Percentiles rank a stretch among this genome's conserved stretches.
phyloP scores from a whole-genome alignment of 2,329 filamentous ascomycete genomes.

The Thelonectria rubi region DNA sequence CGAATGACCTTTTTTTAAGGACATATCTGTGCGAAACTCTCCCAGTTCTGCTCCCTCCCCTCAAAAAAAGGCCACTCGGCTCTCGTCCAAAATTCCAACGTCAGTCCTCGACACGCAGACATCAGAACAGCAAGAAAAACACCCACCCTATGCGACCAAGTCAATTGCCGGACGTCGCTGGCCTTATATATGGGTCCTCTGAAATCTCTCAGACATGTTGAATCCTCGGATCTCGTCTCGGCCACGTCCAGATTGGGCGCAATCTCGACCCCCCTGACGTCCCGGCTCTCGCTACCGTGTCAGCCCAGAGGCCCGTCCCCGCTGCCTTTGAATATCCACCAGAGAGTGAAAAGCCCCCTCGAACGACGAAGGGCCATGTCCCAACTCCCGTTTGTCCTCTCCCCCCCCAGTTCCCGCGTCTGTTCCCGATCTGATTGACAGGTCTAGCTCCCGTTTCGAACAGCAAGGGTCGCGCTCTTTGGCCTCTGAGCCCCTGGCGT shows the following conservation, averaged over 20 bases:
- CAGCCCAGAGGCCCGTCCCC: conserved; percentile 4
- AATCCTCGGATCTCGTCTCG: conserved; percentile 5
- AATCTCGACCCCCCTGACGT: not conserved
- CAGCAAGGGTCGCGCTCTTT: not conserved
- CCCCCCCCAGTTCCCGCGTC: not conserved
- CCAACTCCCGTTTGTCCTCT: conserved; percentile 5
- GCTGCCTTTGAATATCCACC: conserved; percentile 1
- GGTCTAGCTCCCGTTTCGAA: conserved; percentile 13
- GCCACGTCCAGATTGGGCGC: not conserved
- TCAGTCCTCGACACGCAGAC: conserved; percentile 1
- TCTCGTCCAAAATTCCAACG: conserved; percentile 12
- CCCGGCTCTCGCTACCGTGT: conserved; percentile 2
- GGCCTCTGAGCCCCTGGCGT: not conserved
- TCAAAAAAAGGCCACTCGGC: not conserved
- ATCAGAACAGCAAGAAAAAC: conserved; percentile 2
- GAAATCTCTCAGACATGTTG: not conserved
- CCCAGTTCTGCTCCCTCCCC: not conserved
- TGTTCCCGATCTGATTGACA: conserved; percentile 9
- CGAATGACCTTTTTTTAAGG: not conserved
- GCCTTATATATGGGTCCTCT: not conserved
- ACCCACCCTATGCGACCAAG: not conserved
- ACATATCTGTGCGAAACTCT: not conserved
- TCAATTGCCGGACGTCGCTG: not conserved
- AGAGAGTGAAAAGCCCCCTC: conserved; percentile 1
- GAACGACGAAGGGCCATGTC: not conserved